phyloP scores from a whole-genome alignment of 2,329 filamentous ascomycete species.

The Raffaelea ambrosiae region DNA sequence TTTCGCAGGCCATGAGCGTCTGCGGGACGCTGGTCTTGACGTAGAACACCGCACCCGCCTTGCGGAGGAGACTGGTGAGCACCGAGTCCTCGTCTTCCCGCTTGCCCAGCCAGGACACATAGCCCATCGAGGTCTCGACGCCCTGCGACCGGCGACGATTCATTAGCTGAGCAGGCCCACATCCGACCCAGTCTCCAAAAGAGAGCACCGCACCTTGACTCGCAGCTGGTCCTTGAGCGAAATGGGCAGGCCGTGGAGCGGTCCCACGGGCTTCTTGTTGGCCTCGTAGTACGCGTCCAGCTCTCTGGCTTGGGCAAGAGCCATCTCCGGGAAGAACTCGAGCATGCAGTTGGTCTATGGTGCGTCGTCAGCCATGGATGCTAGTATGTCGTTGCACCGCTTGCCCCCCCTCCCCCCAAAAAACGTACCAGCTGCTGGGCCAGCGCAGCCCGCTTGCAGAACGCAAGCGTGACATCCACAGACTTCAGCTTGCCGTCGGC shows the following conservation, averaged over 20 bases:
- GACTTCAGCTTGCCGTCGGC: conserved; percentile 4
- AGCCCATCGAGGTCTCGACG: conserved; percentile 25
- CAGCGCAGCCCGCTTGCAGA: conserved; percentile 10
- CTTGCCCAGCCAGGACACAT: conserved; percentile 9
- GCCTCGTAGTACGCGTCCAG: conserved; percentile 23
- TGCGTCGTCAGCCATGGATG: too few species aligned
- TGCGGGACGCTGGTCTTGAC: conserved; percentile 22
- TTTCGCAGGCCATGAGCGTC: conserved; percentile 19
- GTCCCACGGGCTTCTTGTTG: conserved; percentile 22
- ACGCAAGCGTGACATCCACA: conserved; percentile 8
- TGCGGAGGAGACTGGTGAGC: conserved; percentile 18
- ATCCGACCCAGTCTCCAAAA: too few species aligned
- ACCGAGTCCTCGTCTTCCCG: conserved; percentile 15
- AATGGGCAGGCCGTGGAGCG: conserved; percentile 36
- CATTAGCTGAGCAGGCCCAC: too few species aligned
- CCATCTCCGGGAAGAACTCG: conserved; percentile 26
- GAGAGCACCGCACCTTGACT: conserved; percentile 14
- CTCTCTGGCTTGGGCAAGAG: conserved; percentile 20
- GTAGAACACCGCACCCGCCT: conserved; percentile 20
- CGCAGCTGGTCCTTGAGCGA: conserved; percentile 40
- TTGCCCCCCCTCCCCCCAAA: neutral
- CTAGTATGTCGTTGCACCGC: too few species aligned
- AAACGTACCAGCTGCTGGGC: conserved; percentile 8
- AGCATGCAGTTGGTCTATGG: conserved; percentile 38
- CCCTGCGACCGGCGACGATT: too few species aligned